These are phyloP conservation scores for Syncephalastrum sp. DNA, from an alignment of 371 early-diverging fungal species.

Conservation along the genomic window DNA sequence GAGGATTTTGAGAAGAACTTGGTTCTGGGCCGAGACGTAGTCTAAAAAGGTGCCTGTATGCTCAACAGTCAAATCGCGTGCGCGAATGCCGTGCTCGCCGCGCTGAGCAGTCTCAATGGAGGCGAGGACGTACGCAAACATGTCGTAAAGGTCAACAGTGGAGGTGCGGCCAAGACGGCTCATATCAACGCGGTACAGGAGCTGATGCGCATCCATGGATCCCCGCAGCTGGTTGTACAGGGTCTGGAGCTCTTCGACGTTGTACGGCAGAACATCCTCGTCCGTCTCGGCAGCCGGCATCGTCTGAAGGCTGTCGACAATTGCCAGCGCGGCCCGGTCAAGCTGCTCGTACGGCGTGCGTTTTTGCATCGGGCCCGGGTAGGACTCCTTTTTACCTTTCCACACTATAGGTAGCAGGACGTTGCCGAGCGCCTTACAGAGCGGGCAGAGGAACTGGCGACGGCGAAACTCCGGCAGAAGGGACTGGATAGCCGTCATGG, in stretches of 20 bases:
- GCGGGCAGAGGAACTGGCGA: conserved; percentile 88
- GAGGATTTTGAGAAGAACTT: conserved; percentile 62
- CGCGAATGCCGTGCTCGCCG: conserved; percentile 34
- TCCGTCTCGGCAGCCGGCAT: conserved; percentile 14
- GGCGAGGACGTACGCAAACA: conserved; percentile 65
- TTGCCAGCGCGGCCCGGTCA: conserved; percentile 13
- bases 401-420: conserved; percentile 70
- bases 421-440: conserved; percentile 95
- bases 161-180: conserved; percentile 4
- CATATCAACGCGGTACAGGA: neutral
- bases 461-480: conserved; percentile 9
- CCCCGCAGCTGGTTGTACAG: conserved; percentile 30
- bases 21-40: conserved; percentile 52
- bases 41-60: conserved; percentile 61
- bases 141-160: conserved; percentile 22
- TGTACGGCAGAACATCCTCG: conserved; percentile 13
- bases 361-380: conserved; percentile 50
- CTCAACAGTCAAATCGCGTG: conserved; percentile 39
- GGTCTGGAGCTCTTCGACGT: conserved; percentile 22
- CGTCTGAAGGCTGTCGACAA: conserved; percentile 9
- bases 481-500: conserved; percentile 3
- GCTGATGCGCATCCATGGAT: conserved; percentile 11
- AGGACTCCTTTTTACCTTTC: conserved; percentile 63
- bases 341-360: conserved; percentile 22
- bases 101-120: conserved; percentile 69